Evolutionary conservation across 352 stramenopile genomes (phyloP), one percentile per base, ranked within the genome.

Genomic region (Pilasporangium apinafurcum): DNA sequence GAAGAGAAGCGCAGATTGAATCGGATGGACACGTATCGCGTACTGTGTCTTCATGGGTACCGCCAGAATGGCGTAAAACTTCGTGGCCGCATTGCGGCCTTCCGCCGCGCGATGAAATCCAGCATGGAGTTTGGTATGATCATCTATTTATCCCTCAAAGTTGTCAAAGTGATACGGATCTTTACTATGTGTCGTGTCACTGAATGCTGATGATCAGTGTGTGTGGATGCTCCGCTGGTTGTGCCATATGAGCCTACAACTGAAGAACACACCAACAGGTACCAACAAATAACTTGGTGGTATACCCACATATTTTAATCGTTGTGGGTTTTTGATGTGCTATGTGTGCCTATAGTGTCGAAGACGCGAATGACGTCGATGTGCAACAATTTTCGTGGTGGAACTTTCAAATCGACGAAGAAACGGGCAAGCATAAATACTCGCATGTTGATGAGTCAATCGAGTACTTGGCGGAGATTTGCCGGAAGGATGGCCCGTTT

Each of bases 41-140:
- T 94, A 7, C 59, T 94, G n/a, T 94, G 82, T 56, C 66, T 94
- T 20, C 82, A 94, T 48, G 82, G 82, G 28, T 88, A 91, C 53
- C 75, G 77, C 44, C 82, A 94, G 59, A 83, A 79, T 53, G 72
- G 63, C 20, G 49, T 71, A 37, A 92, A 84, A 48, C 48, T 94
- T 24, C 80, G 69, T 35, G 77, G 65, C 5, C 74, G 79, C 47
- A 88, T 93, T 16, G 72, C 77, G 5, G 75, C 74, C 9, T 81
- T 83, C 40, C 70, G 77, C 6, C 66, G 82, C 16, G 58, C 68
- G 30, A 86, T 92, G 49, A 90, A 87, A 52, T 84, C 68, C 17
- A 86, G 53, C 22, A 62, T 87, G 14, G 80, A 94, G 43, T 92
- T 94, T 36, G 80, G 83, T 93, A 38, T 21, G 77, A 43, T 2